Conservation (phyloP, 169 alveolate genomes). For the Plasmodium relictum region DNA sequence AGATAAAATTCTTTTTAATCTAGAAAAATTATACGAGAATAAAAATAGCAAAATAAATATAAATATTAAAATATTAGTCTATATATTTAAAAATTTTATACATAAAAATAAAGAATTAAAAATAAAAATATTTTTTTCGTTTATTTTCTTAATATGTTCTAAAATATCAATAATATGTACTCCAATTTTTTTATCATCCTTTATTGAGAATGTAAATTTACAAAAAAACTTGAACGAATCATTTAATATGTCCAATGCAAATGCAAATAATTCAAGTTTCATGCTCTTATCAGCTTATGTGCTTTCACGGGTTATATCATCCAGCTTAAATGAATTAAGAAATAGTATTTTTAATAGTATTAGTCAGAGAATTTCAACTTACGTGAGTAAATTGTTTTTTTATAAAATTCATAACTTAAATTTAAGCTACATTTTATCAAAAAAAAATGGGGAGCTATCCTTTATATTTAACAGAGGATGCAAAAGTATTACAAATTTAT, state of each 20-base stretch:
- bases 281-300: conserved; percentile 46
- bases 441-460: conserved; percentile 86
- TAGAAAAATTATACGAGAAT: conserved; percentile 49
- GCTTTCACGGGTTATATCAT: conserved; percentile 61
- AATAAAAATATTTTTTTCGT: conserved; percentile 58
- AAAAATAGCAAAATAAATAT: conserved; percentile 56
- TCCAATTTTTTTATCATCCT: conserved; percentile 59
- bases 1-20: conserved; percentile 18
- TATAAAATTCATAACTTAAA: conserved; percentile 84
- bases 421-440: conserved; percentile 82
- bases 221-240: conserved; percentile 20
- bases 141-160: conserved; percentile 65
- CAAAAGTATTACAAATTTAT: conserved; percentile 84
- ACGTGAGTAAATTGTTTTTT: conserved; percentile 83
- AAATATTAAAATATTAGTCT: conserved; percentile 62
- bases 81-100: conserved; percentile 75
- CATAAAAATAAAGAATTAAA: conserved; percentile 68
- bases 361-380: conserved; percentile 82
- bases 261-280: conserved; percentile 33
- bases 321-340: conserved; percentile 82
- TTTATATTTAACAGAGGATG: conserved; percentile 84
- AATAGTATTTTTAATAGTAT: conserved; percentile 84
- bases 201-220: conserved; percentile 77
- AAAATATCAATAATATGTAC: conserved; percentile 72
- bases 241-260: background rate